These are phyloP conservation scores for Alternaria novae-zelandiae DNA, from an alignment of 2,329 filamentous ascomycete genomes.

Conservation along the genomic window DNA sequence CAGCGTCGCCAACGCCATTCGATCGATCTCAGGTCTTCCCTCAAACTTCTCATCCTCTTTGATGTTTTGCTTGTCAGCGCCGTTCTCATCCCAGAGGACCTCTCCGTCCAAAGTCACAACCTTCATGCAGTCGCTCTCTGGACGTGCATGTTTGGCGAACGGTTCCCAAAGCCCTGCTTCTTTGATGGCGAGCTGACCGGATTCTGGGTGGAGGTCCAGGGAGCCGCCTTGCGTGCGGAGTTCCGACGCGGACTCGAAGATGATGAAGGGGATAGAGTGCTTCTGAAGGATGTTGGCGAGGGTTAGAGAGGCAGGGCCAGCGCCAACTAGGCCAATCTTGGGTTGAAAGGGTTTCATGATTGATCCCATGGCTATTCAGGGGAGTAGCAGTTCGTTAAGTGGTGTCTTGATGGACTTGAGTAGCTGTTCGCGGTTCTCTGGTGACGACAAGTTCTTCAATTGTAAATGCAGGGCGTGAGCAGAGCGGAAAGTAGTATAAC, in stretches of 20 bases:
- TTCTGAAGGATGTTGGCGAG: slow-evolving; percentile 60
- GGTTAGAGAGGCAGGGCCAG: slow-evolving; percentile 55
- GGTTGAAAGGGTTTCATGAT: neutral
- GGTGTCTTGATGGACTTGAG: neutral
- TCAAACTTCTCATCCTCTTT: slow-evolving; percentile 35
- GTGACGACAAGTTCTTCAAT: neutral
- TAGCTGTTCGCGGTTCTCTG: neutral
- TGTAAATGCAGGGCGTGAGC: neutral
- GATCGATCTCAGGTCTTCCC: slow-evolving; percentile 59
- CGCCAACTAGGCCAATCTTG: slow-evolving; percentile 49
- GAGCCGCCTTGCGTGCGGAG: slow-evolving; percentile 44
- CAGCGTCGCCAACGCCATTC: slow-evolving; percentile 41
- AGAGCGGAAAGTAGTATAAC: neutral
- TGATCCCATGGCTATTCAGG: neutral
- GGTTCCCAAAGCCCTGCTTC: slow-evolving; percentile 58
- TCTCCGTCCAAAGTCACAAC: slow-evolving; percentile 51
- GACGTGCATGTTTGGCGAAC: slow-evolving; percentile 59
- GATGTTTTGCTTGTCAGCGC: slow-evolving; percentile 47
- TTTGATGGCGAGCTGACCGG: slow-evolving; percentile 59
- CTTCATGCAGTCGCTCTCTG: slow-evolving; percentile 60
- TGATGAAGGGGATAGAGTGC: slow-evolving; percentile 54
- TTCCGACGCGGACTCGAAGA: slow-evolving; percentile 53
- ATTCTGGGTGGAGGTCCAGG: slow-evolving; percentile 62
- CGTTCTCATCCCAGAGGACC: slow-evolving; percentile 38
- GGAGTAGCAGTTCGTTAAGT: neutral